Base-by-base conservation (phyloP, 805 yeast genomes). In the Tetrapisispora fleetii region DNA sequence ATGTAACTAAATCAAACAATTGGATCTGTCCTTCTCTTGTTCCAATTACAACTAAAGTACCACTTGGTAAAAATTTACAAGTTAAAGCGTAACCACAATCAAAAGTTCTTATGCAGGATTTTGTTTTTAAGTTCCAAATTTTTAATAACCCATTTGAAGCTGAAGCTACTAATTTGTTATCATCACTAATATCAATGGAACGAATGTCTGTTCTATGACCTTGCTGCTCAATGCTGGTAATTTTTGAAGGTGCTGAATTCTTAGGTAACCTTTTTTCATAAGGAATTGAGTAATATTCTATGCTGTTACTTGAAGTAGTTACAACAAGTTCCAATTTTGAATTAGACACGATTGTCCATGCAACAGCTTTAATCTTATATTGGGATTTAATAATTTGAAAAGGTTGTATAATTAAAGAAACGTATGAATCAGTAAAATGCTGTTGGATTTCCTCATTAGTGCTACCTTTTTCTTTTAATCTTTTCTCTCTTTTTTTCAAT, bases 151-250 rank as follows among this genome's bases (percentile, higher is more conserved):
- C 97, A 60, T 89, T 88, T 2, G 96, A 84, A 0, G 96, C 96
- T 1, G 96, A 83, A 2, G 89, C 95, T 39, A 91, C 69, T 50
- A 93, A 69, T 62, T 79, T 80, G 63, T 82, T 79, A 67, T 91
- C 96, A 48, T 80, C 78, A 49, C 95, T 84, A 35, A 93, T 73
- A 55, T 88, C 90, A 60, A 87, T 70, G 4, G 95, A 76, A 58
- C 99, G 76, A 27, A 91, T 75, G 65, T 93, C 99, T 2, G 88
- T 80, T 62, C 97, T 79, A 65, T 90, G 97, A 19, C 99, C 99
- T 47, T 78, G 75, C 39, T 80, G 66, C 45, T 89, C 96, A 21
- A 93, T 72, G 2, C 81, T 66, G 57, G 77, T 77, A 40, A 73
- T 67, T 54, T 76, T 80, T 3, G 63, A 67, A 1, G 81, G 66